phyloP scores from a whole-genome alignment of 257 asterid genomes.

The Gentiana straminea region DNA sequence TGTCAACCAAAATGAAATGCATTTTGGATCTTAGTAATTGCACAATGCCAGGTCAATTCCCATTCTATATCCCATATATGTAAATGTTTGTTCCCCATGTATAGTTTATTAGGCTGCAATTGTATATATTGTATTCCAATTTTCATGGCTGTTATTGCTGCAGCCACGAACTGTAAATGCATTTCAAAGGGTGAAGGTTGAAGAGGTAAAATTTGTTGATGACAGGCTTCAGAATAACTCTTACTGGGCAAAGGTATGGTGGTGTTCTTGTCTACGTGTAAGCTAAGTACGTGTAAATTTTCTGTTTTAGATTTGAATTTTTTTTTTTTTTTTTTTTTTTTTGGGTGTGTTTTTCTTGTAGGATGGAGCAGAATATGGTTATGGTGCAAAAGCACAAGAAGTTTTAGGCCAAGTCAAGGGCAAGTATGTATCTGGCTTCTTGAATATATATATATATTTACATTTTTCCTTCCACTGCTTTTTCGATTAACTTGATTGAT shows the following conservation, averaged over 20 bases:
- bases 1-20: too few relatives aligned
- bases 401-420: constrained; percentile 92
- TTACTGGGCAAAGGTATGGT: constrained; percentile 89
- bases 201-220: constrained; percentile 29
- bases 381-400: constrained; percentile 98
- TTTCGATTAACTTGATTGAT: background rate
- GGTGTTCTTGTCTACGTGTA: background rate
- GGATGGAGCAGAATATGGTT: constrained; percentile 92
- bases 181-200: constrained; percentile 46
- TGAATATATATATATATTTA: background rate
- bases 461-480: background rate
- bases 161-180: constrained; percentile 70
- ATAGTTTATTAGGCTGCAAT: too few relatives aligned
- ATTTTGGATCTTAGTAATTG: too few relatives aligned
- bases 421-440: constrained; percentile 41
- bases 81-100: too few relatives aligned
- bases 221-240: constrained; percentile 94
- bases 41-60: too few relatives aligned
- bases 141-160: constrained; percentile 7
- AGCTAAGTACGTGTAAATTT: background rate
- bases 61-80: too few relatives aligned
- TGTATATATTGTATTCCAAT: too few relatives aligned
- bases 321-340: background rate
- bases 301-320: background rate
- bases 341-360: constrained; percentile 18